Base-by-base conservation (phyloP, 2,329 filamentous ascomycete genomes). In the Metarhizium rileyi region DNA sequence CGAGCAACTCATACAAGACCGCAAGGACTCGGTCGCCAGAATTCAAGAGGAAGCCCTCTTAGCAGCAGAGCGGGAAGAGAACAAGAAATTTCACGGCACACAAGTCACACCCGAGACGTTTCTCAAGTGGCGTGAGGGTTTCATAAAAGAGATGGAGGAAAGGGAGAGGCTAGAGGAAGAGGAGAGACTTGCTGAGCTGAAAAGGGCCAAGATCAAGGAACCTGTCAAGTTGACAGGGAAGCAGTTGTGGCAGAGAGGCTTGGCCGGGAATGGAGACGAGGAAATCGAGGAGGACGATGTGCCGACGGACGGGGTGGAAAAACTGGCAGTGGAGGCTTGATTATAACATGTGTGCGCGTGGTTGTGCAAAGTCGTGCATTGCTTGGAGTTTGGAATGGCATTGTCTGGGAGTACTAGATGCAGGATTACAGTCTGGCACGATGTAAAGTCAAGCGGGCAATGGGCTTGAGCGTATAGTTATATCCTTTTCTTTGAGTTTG, bases 81-180 rank as follows among this genome's bases (percentile, higher is more conserved):
- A 98, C 66, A 82, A 85, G 60, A 97, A 96, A 69, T 98, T 98
- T 67, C 87, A 95, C 65, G 93, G 93, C 51, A 88, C 88, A 33
- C 76, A 82, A 28, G 93, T 98, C 20, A 97, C 83, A n/a, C 76
- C 81, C 22, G 89, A 95, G 70, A 83, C 82, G 0, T 98, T 97
- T 62, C 63, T 87, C 57, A 80, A 78, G 57, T 98, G 93, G 93
- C 77, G 88, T 49, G 83, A 84, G 36, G 78, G 67, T 9, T 98
- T 97, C 63, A 64, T 81, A 53, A 73, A 76, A 62, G 93, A 97
- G 72, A 84, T 91, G 80, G 84, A 84, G 63, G 90, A 93, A 61
- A 71, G 77, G 63, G 79, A 82, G 57, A 67, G 71, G 57, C 76
- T 70, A 57, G 78, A 83, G 59, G 85, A 87, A 65, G 88, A 91